A percentile compares a stretch with the other conserved stretches of the same genome.
phyloP scores from a whole-genome alignment of 129 eudicot genomes.

The Cynara cardunculus region DNA sequence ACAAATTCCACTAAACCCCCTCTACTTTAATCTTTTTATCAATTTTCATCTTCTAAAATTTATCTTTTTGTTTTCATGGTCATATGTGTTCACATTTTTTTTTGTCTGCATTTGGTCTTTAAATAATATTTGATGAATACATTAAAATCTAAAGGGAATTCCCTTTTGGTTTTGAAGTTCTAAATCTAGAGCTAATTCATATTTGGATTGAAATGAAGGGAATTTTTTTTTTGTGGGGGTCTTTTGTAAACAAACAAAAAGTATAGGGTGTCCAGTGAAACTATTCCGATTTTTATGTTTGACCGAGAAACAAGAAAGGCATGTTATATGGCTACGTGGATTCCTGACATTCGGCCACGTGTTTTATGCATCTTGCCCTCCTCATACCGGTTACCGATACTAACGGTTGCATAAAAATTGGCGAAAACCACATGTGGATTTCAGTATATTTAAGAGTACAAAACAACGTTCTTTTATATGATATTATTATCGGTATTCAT shows the following conservation, averaged over 20 bases:
- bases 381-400: background rate
- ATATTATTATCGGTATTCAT: too few species aligned
- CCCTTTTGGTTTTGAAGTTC: background rate
- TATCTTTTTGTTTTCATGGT: background rate
- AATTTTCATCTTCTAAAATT: background rate
- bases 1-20: slow-evolving; percentile 5
- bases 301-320: background rate
- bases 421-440: background rate
- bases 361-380: background rate
- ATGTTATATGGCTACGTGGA: background rate
- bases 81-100: background rate
- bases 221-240: background rate
- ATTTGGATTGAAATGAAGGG: background rate
- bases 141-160: too few species aligned
- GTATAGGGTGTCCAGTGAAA: background rate
- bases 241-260: background rate
- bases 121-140: too few species aligned
- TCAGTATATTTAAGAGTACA: too few species aligned
- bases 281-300: background rate
- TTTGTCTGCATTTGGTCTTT: too few species aligned
- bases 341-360: background rate
- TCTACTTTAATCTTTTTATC: background rate
- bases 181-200: too few species aligned
- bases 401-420: background rate
- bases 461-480: too few species aligned